These are phyloP conservation scores for Pichia heedii DNA, from an alignment of 805 yeast genomes.

Conservation along the genomic window DNA sequence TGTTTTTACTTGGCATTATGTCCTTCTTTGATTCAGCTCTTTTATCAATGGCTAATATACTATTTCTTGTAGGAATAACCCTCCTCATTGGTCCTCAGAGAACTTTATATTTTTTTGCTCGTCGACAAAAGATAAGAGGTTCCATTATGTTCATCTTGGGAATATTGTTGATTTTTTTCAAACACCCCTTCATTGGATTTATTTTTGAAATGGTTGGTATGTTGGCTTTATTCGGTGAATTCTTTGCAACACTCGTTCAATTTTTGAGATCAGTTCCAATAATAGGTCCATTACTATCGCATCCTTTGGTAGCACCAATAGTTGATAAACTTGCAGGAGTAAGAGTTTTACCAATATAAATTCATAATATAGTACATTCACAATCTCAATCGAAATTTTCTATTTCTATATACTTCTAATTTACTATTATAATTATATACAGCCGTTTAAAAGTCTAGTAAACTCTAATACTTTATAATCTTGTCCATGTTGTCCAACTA, in stretches of 20 bases:
- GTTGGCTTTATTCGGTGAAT: slow-evolving; percentile 80
- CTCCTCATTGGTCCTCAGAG: slow-evolving; percentile 83
- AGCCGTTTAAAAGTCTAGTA: slow-evolving; percentile 6
- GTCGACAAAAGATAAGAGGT: slow-evolving; percentile 83
- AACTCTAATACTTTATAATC: slow-evolving; percentile 52
- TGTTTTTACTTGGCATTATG: slow-evolving; percentile 73
- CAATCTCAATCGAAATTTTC: too few species aligned
- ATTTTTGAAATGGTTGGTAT: slow-evolving; percentile 83
- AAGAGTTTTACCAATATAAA: slow-evolving; percentile 54
- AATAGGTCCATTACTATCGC: slow-evolving; percentile 75
- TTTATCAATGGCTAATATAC: slow-evolving; percentile 79
- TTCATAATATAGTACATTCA: too few species aligned
- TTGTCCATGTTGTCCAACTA: slow-evolving; percentile 80
- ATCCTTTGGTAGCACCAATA: slow-evolving; percentile 75
- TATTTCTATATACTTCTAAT: not conserved
- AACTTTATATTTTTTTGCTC: slow-evolving; percentile 71
- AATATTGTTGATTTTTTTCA: slow-evolving; percentile 61
- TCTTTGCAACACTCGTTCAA: slow-evolving; percentile 79
- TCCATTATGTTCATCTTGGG: slow-evolving; percentile 73
- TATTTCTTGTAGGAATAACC: slow-evolving; percentile 73
- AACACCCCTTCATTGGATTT: slow-evolving; percentile 79
- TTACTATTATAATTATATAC: too few species aligned
- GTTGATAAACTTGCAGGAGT: slow-evolving; percentile 59
- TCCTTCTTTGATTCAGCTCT: slow-evolving; percentile 84
- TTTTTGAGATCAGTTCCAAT: slow-evolving; percentile 82